Base-by-base conservation (phyloP, 2,329 filamentous ascomycete genomes). In the Pestalotiopsis sp. region DNA sequence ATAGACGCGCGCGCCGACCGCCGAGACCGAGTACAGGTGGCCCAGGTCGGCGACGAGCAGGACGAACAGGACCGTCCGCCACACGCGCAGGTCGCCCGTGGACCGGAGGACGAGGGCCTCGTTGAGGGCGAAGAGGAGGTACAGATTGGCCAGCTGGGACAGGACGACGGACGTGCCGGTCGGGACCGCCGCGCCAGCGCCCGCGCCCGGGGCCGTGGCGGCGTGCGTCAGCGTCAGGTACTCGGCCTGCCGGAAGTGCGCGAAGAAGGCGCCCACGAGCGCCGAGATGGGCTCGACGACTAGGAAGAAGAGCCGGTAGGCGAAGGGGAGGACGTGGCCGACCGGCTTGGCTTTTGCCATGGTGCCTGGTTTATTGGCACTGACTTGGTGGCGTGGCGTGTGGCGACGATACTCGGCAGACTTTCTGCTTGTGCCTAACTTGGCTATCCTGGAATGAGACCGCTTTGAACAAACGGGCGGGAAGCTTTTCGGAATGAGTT, bases 91-190 rank as follows among this genome's bases (percentile, higher is more conserved):
- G 80, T 94, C 90, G 64, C 83, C 82, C 6, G 92, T 93, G 17
- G 87, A 85, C 57, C 93, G 90, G 72, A 95, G 85, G 13, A 95
- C 90, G 27, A 94, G 81, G 2, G 91, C 92, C 81, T 96, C 92
- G 81, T 92, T 94, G 75, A 95, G 80, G 67, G 91, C 89, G 79
- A 95, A 93, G 69, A 93, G 87, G 52, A 95, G 79, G 81, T 95
- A 95, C 71, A 95, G 84, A 79, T 94, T 95, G 58, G 91, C 91
- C 39, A 95, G 86, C 81, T 95, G 93, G 20, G 90, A 89, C 74
- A 95, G 84, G 56, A 89, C 89, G 69, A 94, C 88, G 11, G 88
- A 86, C 1, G 91, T 92, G 56, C 85, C 86, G 45, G 86, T 81
- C 1, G 91, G 88, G 6, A 91, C 78, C 27, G 79, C 74, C 36